Conservation (phyloP, 805 yeast species). For the Starmerella sp. region DNA sequence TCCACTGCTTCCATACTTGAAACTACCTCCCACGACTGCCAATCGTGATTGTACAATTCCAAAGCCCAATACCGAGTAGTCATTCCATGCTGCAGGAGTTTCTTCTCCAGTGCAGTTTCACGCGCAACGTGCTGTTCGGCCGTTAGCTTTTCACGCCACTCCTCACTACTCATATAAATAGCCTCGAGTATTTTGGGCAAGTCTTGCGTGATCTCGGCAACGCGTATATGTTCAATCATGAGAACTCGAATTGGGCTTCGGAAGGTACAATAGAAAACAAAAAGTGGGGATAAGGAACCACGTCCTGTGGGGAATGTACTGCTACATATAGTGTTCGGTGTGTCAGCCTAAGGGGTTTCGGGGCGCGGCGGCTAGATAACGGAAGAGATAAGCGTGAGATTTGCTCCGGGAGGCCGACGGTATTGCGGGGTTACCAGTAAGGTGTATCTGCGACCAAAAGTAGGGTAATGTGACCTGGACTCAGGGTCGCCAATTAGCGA, state of each 20-base stretch:
- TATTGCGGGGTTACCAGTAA: neutral
- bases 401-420: neutral
- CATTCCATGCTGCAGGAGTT: slow-evolving; percentile 15
- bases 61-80: slow-evolving; percentile 25
- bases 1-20: slow-evolving; percentile 38
- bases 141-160: slow-evolving; percentile 25
- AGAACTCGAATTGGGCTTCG: neutral
- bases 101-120: slow-evolving; percentile 20
- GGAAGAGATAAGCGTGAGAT: neutral
- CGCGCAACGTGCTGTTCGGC: slow-evolving; percentile 23
- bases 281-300: neutral
- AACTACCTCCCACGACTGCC: slow-evolving; percentile 24
- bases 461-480: too few species aligned
- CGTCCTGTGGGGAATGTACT: neutral
- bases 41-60: slow-evolving; percentile 21
- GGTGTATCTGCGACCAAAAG: neutral
- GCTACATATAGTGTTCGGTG: neutral
- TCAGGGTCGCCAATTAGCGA: too few species aligned
- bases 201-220: slow-evolving; percentile 12
- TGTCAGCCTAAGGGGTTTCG: neutral
- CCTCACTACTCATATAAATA: slow-evolving; percentile 14
- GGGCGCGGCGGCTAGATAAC: neutral
- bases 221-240: slow-evolving; percentile 12
- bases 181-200: neutral
- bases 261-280: neutral